Evolutionary conservation across 1,284 basidiomycete genomes (phyloP), one percentile per base, ranked within the genome.

Genomic region (Ceratobasidium sp.): DNA sequence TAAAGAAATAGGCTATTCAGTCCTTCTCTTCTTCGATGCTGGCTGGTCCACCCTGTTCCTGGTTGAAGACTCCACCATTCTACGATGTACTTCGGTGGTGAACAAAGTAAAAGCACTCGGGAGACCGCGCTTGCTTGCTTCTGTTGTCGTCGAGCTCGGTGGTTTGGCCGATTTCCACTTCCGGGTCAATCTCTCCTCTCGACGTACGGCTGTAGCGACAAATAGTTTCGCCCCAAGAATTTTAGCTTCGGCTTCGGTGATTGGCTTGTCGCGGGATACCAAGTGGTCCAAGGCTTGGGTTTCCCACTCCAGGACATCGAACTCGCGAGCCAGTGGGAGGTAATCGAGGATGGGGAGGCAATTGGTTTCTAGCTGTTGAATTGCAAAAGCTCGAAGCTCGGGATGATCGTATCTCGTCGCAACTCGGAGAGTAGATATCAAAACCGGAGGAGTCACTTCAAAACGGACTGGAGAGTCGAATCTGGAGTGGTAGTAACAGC

Each of bases 291-390:
- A 9, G n/a, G 53, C 69, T 20, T 18, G 20, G 3, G 23, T 58
- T 40, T 71, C 53, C 69, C 69, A 71, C 1, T 42, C 10, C 1
- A 28, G 51, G 33, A 56, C 13, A 9, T 23, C 53, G 26, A 56
- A 53, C 42, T 71, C 53, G 39, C 53, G 69, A 9, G 69, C 69
- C n/a, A 58, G 46, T 3, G 51, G 69, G 9, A 71, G 46, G 20
- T 53, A 53, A 15, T 71, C 69, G 4, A 53, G 7, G 40, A 28
- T 18, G 3, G 69, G 51, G 18, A 71, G 53, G 20, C 13, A 13
- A 18, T 39, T 56, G 28, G 23, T 7, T 42, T 71, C 53, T 26
- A 71, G 69, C 1, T 71, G 10, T 3, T 42, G 51, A 12, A 71
- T 71, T 12, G 33, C 26, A 23, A 71, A 71, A 33, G n/a, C 53